Percentiles rank a stretch among this genome's conserved stretches.
phyloP scores from a whole-genome alignment of 2,329 filamentous ascomycete genomes.

The Pyrenophora graminea region DNA sequence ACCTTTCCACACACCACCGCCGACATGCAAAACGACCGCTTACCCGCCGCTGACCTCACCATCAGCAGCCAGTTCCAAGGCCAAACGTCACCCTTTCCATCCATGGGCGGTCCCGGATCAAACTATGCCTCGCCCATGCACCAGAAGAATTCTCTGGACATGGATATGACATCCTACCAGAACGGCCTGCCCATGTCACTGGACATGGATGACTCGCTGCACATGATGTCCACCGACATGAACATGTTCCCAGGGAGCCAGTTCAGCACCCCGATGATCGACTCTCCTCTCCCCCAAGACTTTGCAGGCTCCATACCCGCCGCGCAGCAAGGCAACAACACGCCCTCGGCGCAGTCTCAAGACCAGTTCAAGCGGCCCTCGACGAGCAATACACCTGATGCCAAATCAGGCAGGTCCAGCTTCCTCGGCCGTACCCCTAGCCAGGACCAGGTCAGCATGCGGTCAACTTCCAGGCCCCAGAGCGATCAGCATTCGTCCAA shows the following conservation, averaged over 20 bases:
- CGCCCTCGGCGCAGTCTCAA: slow-evolving; percentile 28
- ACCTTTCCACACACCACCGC: slow-evolving; percentile 29
- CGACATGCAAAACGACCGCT: slow-evolving; percentile 31
- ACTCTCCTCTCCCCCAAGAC: slow-evolving; percentile 48
- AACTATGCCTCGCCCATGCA: slow-evolving; percentile 53
- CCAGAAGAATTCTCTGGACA: slow-evolving; percentile 44
- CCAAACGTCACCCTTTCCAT: slow-evolving; percentile 41
- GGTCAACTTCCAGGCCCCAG: slow-evolving; percentile 29
- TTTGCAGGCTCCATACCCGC: slow-evolving; percentile 40
- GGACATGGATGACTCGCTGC: slow-evolving; percentile 48
- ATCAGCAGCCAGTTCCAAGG: slow-evolving; percentile 49
- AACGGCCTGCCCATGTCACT: slow-evolving; percentile 49
- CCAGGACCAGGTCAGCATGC: slow-evolving; percentile 32
- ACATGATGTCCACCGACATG: slow-evolving; percentile 44
- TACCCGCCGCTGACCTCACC: slow-evolving; percentile 41
- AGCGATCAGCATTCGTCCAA: slow-evolving; percentile 32
- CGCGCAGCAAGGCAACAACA: slow-evolving; percentile 34
- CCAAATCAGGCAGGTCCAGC: slow-evolving; percentile 26
- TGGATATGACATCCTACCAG: slow-evolving; percentile 53
- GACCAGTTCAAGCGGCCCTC: slow-evolving; percentile 35
- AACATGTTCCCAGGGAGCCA: slow-evolving; percentile 48
- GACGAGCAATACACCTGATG: slow-evolving; percentile 37
- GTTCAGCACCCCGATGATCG: slow-evolving; percentile 46
- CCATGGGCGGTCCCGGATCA: slow-evolving; percentile 46
- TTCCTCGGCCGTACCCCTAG: slow-evolving; percentile 34